Evolutionary conservation across 176 grass and related monocot genomes (phyloP), one percentile per base, ranked within the genome.

Genomic region (Tillandsia fasciculata): DNA sequence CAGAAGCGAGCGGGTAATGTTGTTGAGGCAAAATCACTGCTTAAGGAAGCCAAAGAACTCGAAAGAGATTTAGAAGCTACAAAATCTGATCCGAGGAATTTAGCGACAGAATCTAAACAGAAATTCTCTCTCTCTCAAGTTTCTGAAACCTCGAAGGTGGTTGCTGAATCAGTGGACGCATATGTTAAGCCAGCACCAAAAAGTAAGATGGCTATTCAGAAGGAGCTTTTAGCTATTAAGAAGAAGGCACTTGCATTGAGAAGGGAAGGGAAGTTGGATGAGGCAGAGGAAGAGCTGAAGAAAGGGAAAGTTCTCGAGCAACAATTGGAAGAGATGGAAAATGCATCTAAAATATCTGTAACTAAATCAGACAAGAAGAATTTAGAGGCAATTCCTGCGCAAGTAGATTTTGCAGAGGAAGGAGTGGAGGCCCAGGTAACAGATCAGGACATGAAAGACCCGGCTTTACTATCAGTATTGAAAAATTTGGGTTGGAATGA

Each of bases 251-350:
- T 97, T 69, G 77, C 79, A 27, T 87, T 97, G 74, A 92, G 93
- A 80, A 84, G 93, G 78, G 93, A 83, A 74, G 93, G 93, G 52
- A 86, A 84, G 73, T 73, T 90, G 10, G 76, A 85, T 52, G 93
- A 97, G 18, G 82, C 93, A 5, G 93, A 97, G 49, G 82, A 91
- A 81, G 86, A 87, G 48, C 48, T 97, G 27, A 91, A 79, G 74
- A 92, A 89, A 87, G 89, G 89, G 12, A 84, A 71, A 14, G 0
- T 83, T 87, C 83, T 97, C 76, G 93, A 92, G 79, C 82, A 87
- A 74, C 86, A 92, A 83, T 83, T 92, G 9, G 93, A 92, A 90
- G 89, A 92, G 65, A 75, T 89, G 72, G 89, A 97, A 64, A 92
- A 65, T 71, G 81, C 79, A 53, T 66, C 81, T 1, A 83, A 78